Evolutionary conservation across 139 green algal genomes (phyloP), one percentile per base, ranked within the genome.

Genomic region (Tetradesmus obliquus): DNA sequence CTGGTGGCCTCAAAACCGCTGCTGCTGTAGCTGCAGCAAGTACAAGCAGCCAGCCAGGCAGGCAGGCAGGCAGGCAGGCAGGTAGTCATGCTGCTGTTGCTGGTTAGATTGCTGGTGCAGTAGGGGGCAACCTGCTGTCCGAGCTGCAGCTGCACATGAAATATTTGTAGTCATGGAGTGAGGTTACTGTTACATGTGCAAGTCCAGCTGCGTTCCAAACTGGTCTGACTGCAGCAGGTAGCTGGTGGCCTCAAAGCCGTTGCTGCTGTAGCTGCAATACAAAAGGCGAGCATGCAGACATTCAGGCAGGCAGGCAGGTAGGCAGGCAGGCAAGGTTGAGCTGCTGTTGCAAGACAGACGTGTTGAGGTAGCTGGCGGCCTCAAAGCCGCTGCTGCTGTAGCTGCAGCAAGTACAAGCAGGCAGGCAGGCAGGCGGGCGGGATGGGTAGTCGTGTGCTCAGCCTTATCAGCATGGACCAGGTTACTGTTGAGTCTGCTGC

Each of bases 1-100:
- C n/a, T 55, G 2, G 84, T 89, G 10, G 84, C 84, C 71, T 89
- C 84, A 24, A 89, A 89, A 32, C 84, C 84, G 55, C 69, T 22
- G 8, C 60, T 45, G 24, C 6, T 15, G 51, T 82, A 89, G 12
- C 24, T 89, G 62, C 69, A 82, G 24, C 15, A 66, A 5, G 45
- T 12, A 32, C 79, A 22, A 17, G 54, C 54, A 57, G 17, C 7
- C 4, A 45, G 17, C 45, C 9, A 22, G 9, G 0, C 19, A 17
- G 2, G 32, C 55, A 17, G 82, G 4, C 22, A n/a, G 22, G 15
- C 57, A 13, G 20, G 7, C 51, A 60, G 80, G 3, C 19, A 15
- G 51, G 22, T 5, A 9, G 51, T 55, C 10, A 24, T 62, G 13
- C 80, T 62, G 80, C 7, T 15, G 9, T 84, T 51, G 62, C 53